Base-by-base conservation (phyloP, 1,284 basidiomycete genomes). In the Rhodotorula sp. region DNA sequence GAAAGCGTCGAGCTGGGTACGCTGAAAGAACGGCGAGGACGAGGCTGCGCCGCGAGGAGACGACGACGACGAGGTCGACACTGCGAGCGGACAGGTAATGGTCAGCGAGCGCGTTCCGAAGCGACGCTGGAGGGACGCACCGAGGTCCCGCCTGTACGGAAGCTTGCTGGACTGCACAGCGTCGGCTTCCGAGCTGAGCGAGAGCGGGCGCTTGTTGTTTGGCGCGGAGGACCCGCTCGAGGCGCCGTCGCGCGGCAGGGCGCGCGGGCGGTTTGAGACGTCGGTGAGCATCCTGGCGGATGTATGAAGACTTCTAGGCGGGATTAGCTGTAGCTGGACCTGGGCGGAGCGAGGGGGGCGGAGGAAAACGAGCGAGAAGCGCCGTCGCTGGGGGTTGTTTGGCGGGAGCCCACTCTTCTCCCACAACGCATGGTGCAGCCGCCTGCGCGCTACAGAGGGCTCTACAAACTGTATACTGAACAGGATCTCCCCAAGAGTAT, bases 1-100 rank as follows among this genome's bases (percentile, higher is more conserved):
- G 68, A 68, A 74, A 2, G 72, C 54, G 44, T 67, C 75, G 65
- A 76, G 66, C 34, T 58, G 63, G 3, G 59, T 58, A 48, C 61
- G 69, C 15, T 41, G 12, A 56, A 73, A 70, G 62, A 67, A 73
- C 0, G 71, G 71, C 19, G 71, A 73, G 1, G 67, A 68, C 2
- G 72, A 62, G 7, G 21, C 6, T 9, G 41, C 53, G 29, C 39
- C 36, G 21, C 39, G 53, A 8, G 65, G 62, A 25, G 68, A 61
- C 19, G 73, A 70, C 21, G 73, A 74, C 25, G 64, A 69, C 25
- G 73, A 63, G 25, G 63, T 39, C 19, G 58, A 50, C 19, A 55
- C 32, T 6, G 69, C 37, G 21, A 34, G 17, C 17, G 54, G 58
- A n/a, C n/a, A n/a, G n/a, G n/a, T n/a, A 17, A n/a, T 13, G 48